Base-by-base conservation (phyloP, 2,329 filamentous ascomycete genomes). In the Xylaria digitata region DNA sequence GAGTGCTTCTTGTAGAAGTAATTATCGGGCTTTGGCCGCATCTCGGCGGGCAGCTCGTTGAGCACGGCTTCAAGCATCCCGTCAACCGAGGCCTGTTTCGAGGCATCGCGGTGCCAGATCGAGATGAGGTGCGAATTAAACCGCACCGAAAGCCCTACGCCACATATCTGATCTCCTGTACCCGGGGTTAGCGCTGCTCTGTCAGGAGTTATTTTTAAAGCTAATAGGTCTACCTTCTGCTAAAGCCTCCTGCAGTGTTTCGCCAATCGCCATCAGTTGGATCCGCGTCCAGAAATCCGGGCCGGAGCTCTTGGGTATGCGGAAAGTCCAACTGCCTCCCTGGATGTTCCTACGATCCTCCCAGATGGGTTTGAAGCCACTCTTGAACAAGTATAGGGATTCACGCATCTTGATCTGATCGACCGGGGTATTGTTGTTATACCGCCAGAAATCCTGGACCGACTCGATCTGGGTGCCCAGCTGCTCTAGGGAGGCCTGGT, bases 251-350 rank as follows among this genome's bases (percentile, higher is more conserved):
- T 96, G 91, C 69, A 96, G 82, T 76, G 90, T 86, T 83, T 96
- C 93, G 40, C 93, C 93, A 68, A 96, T 92, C 40, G 93, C 93
- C 79, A 96, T 85, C 77, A 95, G 82, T 81, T 94, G 88, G 68
- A 97, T 85, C 77, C 90, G 89, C 73, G 90, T 94, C 93, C 91
- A 97, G 76, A 92, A 91, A 74, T 90, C 90, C 2, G 89, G 87
- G 6, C 88, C 88, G 43, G 87, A 85, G 68, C 84, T 85, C 83
- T 97, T 97, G 70, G 90, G 89, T 50, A 97, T 90, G 57, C 94
- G 90, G 80, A 98, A 97, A 23, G 93, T 96, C 93, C 93, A 97
- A 78, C 92, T 91, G 56, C 95, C 95, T 59, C 95, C 95, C 68
- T 89, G 86, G 66, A 91, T 84, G 80, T 97, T 97, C 74, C 96